Evolutionary conservation across 768 basidiomycete genomes (phyloP), one percentile per base, ranked within the genome.

Genomic region (Pleurotus pulmonarius): DNA sequence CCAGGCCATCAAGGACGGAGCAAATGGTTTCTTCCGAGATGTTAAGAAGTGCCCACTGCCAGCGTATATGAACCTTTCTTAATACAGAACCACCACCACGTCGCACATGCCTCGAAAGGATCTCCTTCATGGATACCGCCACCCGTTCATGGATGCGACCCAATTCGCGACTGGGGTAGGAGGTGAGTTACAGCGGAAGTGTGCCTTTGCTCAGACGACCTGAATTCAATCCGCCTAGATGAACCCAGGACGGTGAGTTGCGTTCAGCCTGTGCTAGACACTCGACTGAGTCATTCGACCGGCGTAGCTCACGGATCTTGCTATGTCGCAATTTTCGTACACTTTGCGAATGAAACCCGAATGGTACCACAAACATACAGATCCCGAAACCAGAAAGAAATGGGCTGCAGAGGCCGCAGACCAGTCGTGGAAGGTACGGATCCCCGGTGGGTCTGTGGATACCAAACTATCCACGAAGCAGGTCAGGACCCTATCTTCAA

Each of bases 261-360:
- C 29, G 12, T 7, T 41, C 40, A 37, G 16, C 7, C 18, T 43
- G 25, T 24, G 8, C 13, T 37, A 39, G 37, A 34, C 55, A 22
- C 46, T 49, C 26, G 20, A 46, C 56, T 29, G 37, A 18, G 8
- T 48, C 58, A 13, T 20, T 44, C 39, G 9, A 22, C 55, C 29
- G 9, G 1, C 29, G 11, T 34, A 83, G 80, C 70, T 83, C 5
- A 58, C 66, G 25, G 81, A 83, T 47, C 61, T 80, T 47, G 80
- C 79, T 1, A 82, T 83, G 80, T 72, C 71, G 26, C 67, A 73
- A 52, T 67, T 77, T 56, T 82, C 81, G 37, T 73, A 73, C 13
- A 69, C 72, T 46, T 64, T 83, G 43, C 71, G 80, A 18, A 63
- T 67, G 16, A 67, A 69, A 25, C 59, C 64, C 0, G 63, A 72